Evolutionary conservation across 805 yeast species (phyloP).

Genomic region (Starmerella kuoi): DNA sequence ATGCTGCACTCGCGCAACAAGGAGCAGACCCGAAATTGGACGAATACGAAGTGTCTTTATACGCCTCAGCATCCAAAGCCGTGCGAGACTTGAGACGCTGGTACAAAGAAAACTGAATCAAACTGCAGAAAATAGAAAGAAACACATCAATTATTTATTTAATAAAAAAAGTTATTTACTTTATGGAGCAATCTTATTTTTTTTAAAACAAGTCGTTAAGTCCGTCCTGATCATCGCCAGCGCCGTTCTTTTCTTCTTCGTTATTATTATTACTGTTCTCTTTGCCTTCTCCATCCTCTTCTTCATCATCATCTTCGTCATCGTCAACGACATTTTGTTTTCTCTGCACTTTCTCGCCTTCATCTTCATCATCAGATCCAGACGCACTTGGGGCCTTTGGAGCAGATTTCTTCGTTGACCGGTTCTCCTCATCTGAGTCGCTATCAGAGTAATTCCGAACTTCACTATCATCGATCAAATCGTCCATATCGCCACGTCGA

Average conservation of each 20-base stretch:
- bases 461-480: slow-evolving; percentile 32
- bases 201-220: slow-evolving; percentile 21
- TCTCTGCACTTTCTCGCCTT: slow-evolving; percentile 3
- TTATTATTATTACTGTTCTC: slow-evolving; percentile 17
- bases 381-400: slow-evolving; percentile 16
- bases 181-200: background rate
- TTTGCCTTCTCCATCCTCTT: slow-evolving; percentile 14
- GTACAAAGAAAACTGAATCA: slow-evolving; percentile 24
- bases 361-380: slow-evolving; percentile 4
- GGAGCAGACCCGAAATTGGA: slow-evolving; percentile 38
- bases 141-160: background rate
- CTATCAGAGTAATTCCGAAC: slow-evolving; percentile 27
- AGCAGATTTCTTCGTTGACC: background rate
- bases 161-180: background rate
- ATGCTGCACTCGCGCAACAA: slow-evolving; percentile 46
- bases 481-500: slow-evolving; percentile 21
- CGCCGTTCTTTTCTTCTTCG: slow-evolving; percentile 27
- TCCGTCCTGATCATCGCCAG: slow-evolving; percentile 20
- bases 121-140: background rate
- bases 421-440: slow-evolving; percentile 25
- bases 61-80: slow-evolving; percentile 20
- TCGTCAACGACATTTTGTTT: slow-evolving; percentile 13
- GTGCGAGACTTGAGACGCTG: slow-evolving; percentile 36
- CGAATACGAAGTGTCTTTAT: slow-evolving; percentile 22
- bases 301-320: slow-evolving; percentile 15